Conservation (phyloP, 108 stramenopile species). For the Epipyxis sp. region DNA sequence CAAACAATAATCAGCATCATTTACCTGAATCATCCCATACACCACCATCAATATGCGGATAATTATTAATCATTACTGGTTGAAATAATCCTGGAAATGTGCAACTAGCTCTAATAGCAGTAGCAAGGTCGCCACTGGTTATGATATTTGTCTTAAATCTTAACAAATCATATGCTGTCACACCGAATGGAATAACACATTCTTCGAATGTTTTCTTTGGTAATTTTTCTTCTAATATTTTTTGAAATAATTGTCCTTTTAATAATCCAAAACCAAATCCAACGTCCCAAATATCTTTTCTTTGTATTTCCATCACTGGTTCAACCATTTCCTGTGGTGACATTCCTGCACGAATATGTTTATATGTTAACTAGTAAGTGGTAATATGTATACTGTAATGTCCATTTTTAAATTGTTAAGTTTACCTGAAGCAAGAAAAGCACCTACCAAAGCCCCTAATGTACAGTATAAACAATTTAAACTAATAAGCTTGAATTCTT, state of each 20-base stretch:
- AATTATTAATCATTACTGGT: background rate
- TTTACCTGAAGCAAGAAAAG: background rate
- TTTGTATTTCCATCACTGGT: background rate
- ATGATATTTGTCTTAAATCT: slow-evolving; percentile 13
- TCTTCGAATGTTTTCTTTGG: slow-evolving; percentile 18
- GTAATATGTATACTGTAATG: background rate
- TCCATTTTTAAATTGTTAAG: background rate
- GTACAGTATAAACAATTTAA: too few species aligned
- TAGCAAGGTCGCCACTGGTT: background rate
- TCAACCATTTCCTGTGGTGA: slow-evolving; percentile 11
- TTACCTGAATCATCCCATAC: slow-evolving; percentile 12
- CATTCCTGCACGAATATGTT: background rate
- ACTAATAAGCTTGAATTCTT: too few species aligned
- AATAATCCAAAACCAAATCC: slow-evolving; percentile 1
- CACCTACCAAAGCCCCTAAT: slow-evolving; percentile 5
- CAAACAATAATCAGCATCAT: too few species aligned
- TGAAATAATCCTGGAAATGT: slow-evolving; percentile 32
- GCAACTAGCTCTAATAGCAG: slow-evolving; percentile 20
- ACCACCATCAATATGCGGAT: slow-evolving; percentile 28
- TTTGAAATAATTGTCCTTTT: slow-evolving; percentile 16
- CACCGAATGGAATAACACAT: slow-evolving; percentile 17
- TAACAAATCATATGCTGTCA: background rate
- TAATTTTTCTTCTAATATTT: background rate
- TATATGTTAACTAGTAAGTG: too few species aligned
- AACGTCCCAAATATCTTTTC: slow-evolving; percentile 25